Evolutionary conservation across 2,329 filamentous ascomycete genomes (phyloP).

Genomic region (Fusarium equiseti): DNA sequence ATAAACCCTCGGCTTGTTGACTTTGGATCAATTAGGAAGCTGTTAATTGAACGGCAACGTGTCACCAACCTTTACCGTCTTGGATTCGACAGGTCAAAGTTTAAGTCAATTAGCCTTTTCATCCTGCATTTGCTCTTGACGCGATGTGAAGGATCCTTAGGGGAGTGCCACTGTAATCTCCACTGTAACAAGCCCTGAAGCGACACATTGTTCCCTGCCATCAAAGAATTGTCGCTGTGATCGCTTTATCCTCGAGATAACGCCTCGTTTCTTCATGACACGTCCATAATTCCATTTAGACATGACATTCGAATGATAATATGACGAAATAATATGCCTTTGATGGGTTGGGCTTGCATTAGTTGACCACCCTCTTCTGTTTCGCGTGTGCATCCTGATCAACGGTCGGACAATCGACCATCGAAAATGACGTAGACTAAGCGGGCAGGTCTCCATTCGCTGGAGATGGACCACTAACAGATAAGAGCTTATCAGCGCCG

Average conservation of each 20-base stretch:
- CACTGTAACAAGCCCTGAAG: neutral
- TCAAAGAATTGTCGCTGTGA: neutral
- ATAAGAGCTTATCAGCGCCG: rapidly evolving
- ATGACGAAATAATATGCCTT: constrained; percentile 9
- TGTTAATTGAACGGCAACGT: neutral
- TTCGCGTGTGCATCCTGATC: neutral
- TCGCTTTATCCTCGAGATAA: neutral
- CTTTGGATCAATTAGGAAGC: neutral
- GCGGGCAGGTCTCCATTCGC: too few relatives aligned
- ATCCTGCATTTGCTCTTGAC: neutral
- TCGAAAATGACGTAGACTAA: neutral
- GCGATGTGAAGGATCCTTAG: neutral
- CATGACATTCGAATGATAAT: neutral
- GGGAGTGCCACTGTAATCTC: neutral
- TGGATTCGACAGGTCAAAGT: neutral
- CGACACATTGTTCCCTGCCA: neutral
- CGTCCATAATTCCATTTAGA: neutral
- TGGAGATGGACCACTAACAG: neutral
- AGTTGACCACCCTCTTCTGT: neutral
- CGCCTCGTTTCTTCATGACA: neutral
- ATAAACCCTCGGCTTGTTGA: neutral
- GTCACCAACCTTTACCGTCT: neutral
- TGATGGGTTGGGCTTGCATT: constrained; percentile 12
- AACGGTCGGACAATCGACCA: neutral
- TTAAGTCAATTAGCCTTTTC: neutral